phyloP scores from a whole-genome alignment of 257 asterid species.

The Asclepias syriaca region DNA sequence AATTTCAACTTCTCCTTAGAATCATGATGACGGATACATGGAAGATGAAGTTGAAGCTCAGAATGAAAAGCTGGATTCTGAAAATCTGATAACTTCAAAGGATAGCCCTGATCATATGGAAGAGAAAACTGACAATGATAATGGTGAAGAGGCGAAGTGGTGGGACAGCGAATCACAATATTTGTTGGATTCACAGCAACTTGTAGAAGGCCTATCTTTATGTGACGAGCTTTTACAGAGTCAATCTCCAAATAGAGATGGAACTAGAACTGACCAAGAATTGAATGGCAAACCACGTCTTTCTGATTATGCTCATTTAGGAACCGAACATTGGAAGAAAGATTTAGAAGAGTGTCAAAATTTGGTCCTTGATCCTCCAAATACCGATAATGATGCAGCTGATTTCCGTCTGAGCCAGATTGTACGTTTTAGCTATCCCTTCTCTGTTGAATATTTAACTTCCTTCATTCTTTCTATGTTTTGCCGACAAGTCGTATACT shows the following conservation, averaged over 20 bases:
- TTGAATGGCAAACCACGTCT: slow-evolving; percentile 40
- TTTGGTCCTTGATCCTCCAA: slow-evolving; percentile 45
- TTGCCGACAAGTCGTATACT: slow-evolving; percentile 9
- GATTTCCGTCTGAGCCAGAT: slow-evolving; percentile 88
- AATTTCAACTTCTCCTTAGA: slow-evolving; percentile 27
- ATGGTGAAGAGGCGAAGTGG: slow-evolving; percentile 55
- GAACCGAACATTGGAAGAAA: slow-evolving; percentile 67
- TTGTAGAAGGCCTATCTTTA: slow-evolving; percentile 75
- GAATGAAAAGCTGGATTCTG: slow-evolving; percentile 20
- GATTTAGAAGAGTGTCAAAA: slow-evolving; percentile 81
- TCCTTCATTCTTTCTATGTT: not conserved
- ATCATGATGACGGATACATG: slow-evolving; percentile 24
- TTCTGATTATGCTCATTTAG: slow-evolving; percentile 68
- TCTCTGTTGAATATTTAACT: not conserved
- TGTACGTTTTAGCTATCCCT: slow-evolving; percentile 30
- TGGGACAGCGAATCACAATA: slow-evolving; percentile 75
- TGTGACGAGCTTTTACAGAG: slow-evolving; percentile 78
- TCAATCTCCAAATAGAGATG: slow-evolving; percentile 81
- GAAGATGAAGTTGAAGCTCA: slow-evolving; percentile 36
- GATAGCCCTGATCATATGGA: slow-evolving; percentile 23
- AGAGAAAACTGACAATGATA: slow-evolving; percentile 31
- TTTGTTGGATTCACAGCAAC: slow-evolving; percentile 78
- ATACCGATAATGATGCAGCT: slow-evolving; percentile 55
- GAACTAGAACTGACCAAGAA: slow-evolving; percentile 29
- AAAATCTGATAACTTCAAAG: slow-evolving; percentile 24